Conservation (phyloP, 2,329 filamentous ascomycete genomes). For the Fusarium coicis region DNA sequence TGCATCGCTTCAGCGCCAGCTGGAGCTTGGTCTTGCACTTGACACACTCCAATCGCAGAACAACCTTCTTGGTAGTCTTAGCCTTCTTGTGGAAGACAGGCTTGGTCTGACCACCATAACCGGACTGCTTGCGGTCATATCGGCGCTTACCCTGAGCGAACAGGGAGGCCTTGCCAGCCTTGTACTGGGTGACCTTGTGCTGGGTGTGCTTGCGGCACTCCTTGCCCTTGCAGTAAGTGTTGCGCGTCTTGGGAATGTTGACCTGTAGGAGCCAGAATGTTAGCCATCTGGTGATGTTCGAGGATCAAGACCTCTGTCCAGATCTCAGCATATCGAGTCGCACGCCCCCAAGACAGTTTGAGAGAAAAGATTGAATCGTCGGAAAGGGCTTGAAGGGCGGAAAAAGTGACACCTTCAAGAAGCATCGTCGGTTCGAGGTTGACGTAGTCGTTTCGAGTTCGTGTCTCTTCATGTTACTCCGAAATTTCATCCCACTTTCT, state of each 20-base stretch:
- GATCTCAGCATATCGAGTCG: slow-evolving; percentile 13
- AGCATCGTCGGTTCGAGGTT: slow-evolving; percentile 32
- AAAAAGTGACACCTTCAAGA: background rate
- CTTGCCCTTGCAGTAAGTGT: slow-evolving; percentile 98
- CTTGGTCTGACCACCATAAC: slow-evolving; percentile 99
- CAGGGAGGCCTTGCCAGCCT: slow-evolving; percentile 94
- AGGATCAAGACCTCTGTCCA: slow-evolving; percentile 19
- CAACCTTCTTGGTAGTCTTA: slow-evolving; percentile 99
- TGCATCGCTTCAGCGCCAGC: slow-evolving; percentile 99
- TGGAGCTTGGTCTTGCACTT: slow-evolving; percentile 98
- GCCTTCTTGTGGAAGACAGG: slow-evolving; percentile 99
- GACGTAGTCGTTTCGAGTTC: slow-evolving; percentile 33
- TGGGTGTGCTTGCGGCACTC: slow-evolving; percentile 92
- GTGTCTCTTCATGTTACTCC: slow-evolving; percentile 30
- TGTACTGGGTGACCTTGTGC: slow-evolving; percentile 97
- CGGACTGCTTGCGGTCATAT: slow-evolving; percentile 99
- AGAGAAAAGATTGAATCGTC: slow-evolving; percentile 9
- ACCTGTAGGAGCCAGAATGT: slow-evolving; percentile 67
- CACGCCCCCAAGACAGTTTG: slow-evolving; percentile 39
- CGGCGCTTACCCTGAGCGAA: slow-evolving; percentile 99
- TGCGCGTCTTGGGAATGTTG: slow-evolving; percentile 98
- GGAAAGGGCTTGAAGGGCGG: background rate
- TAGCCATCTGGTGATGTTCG: slow-evolving; percentile 41
- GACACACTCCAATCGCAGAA: slow-evolving; percentile 97
- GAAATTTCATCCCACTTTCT: slow-evolving; percentile 44